A percentile compares a stretch with the other conserved stretches of the same genome.
phyloP scores from a whole-genome alignment of 345 rosid species.

The Toxicodendron radicans region DNA sequence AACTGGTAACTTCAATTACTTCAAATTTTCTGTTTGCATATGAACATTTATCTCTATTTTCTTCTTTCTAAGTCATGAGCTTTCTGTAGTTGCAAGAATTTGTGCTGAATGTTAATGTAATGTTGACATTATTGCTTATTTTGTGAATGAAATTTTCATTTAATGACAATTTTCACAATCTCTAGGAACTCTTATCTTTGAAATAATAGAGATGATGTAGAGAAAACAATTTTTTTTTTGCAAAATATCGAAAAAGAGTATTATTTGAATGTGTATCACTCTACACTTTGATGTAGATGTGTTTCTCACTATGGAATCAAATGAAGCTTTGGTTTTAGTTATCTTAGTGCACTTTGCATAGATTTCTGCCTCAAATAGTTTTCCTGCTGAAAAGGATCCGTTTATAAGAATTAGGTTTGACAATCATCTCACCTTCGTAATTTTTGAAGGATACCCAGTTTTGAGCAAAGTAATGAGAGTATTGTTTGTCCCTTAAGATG shows the following conservation, averaged over 20 bases:
- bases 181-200: neutral
- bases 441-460: neutral
- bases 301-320: neutral
- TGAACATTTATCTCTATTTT: neutral
- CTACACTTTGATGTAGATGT: neutral
- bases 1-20: slow-evolving; percentile 48
- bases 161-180: neutral
- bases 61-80: neutral
- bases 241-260: neutral
- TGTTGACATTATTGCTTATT: neutral
- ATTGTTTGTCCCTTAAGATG: neutral
- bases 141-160: neutral
- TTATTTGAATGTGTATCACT: neutral
- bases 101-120: neutral
- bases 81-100: neutral
- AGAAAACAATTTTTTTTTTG: neutral
- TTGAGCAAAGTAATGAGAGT: neutral
- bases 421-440: neutral
- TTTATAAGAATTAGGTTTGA: neutral
- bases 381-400: neutral
- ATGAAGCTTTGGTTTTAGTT: neutral
- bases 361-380: neutral
- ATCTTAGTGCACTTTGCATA: neutral
- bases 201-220: neutral
- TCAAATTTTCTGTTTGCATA: neutral